Conservation (phyloP, 2,329 filamentous ascomycete genomes). For the Trichoderma asperellum region DNA sequence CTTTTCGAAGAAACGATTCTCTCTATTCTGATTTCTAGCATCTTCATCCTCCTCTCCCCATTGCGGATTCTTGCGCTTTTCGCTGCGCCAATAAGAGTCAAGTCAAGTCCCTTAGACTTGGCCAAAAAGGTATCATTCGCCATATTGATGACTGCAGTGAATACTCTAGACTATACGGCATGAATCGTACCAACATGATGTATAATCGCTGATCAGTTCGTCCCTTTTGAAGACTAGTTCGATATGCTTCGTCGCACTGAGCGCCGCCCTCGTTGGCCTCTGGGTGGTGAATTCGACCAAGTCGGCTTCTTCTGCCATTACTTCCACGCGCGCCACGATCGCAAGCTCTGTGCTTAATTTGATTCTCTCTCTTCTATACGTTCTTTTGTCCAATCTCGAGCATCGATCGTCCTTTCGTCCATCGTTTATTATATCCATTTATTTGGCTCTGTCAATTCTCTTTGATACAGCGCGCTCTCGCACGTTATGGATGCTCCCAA, state of each 20-base stretch:
- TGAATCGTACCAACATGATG: neutral
- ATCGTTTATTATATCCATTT: conserved; percentile 30
- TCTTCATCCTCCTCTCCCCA: conserved; percentile 21
- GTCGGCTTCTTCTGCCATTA: neutral
- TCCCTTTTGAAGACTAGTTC: neutral
- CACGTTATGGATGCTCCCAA: conserved; percentile 31
- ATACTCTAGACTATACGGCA: neutral
- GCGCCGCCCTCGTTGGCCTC: conserved; percentile 23
- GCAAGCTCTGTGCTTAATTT: conserved; percentile 16
- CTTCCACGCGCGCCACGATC: conserved; percentile 2
- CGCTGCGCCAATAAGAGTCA: conserved; percentile 8
- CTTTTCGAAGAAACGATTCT: conserved; percentile 33
- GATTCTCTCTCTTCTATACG: conserved; percentile 10
- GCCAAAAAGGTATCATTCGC: conserved; percentile 16
- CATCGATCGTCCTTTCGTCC: conserved; percentile 30
- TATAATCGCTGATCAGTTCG: neutral
- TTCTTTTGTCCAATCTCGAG: conserved; percentile 18
- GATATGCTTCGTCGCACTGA: conserved; percentile 19
- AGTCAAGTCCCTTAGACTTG: conserved; percentile 10
- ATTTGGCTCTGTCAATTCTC: conserved; percentile 30
- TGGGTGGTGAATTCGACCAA: conserved; percentile 1
- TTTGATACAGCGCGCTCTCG: conserved; percentile 32
- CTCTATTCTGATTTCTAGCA: conserved; percentile 22
- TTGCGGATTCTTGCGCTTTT: conserved; percentile 1
- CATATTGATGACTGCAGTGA: neutral